Conservation (phyloP, 2,329 filamentous ascomycete species). For the Xylaria sp. region DNA sequence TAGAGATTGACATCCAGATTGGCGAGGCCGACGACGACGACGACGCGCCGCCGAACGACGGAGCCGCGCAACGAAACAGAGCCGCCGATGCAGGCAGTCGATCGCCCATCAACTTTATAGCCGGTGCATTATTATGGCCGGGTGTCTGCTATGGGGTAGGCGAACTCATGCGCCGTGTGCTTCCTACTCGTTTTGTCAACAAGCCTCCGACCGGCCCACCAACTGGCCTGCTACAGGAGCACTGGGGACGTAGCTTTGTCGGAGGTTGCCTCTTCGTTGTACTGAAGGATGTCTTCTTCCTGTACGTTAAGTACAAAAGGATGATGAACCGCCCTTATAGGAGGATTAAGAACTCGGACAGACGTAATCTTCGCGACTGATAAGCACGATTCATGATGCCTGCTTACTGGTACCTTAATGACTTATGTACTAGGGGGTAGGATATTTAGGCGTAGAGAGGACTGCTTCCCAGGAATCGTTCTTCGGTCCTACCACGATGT, state of each 20-base stretch:
- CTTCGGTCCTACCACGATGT: background rate
- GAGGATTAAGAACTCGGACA: slow-evolving; percentile 60
- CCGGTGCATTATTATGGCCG: slow-evolving; percentile 77
- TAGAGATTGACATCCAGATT: slow-evolving; percentile 46
- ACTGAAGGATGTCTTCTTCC: slow-evolving; percentile 73
- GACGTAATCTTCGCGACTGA: slow-evolving; percentile 40
- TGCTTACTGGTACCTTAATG: slow-evolving; percentile 11
- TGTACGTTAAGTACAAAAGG: slow-evolving; percentile 73
- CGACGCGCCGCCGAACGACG: slow-evolving; percentile 21
- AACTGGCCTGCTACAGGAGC: slow-evolving; percentile 79
- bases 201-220: slow-evolving; percentile 48
- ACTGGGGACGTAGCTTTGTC: slow-evolving; percentile 89
- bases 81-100: slow-evolving; percentile 27
- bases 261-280: slow-evolving; percentile 92
- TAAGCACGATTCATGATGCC: background rate
- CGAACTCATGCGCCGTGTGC: slow-evolving; percentile 73
- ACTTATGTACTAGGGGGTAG: slow-evolving; percentile 25
- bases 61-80: slow-evolving; percentile 36
- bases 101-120: slow-evolving; percentile 58
- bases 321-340: slow-evolving; percentile 67
- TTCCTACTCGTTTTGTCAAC: slow-evolving; percentile 76
- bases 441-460: slow-evolving; percentile 11
- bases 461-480: background rate
- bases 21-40: slow-evolving; percentile 37
- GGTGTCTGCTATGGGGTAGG: slow-evolving; percentile 83